phyloP scores from a whole-genome alignment of 1,284 basidiomycete genomes.

The Bondarzewia mesenterica region DNA sequence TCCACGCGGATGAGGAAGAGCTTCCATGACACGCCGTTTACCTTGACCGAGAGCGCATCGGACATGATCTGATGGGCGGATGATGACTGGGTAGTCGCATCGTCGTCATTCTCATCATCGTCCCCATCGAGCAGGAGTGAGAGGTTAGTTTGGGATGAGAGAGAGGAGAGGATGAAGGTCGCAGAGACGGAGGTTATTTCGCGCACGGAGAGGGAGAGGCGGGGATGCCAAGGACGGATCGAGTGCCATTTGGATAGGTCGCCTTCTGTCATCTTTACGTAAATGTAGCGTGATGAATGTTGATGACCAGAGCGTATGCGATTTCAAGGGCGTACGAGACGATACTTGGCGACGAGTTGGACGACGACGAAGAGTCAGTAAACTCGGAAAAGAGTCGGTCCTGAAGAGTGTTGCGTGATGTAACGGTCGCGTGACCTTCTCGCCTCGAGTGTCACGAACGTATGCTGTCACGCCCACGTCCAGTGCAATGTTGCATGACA shows the following conservation, averaged over 20 bases:
- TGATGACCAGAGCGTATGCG: no score
- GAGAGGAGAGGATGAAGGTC: constrained; percentile 65
- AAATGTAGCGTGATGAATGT: no score
- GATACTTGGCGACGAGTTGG: no score
- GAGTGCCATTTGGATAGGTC: constrained; percentile 45
- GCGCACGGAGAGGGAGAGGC: constrained; percentile 56
- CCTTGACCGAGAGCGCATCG: constrained; percentile 64
- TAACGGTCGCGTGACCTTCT: no score
- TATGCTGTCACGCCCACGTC: no score
- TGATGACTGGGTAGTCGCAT: constrained; percentile 16
- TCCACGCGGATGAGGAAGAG: constrained; percentile 69
- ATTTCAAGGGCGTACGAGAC: no score
- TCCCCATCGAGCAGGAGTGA: constrained; percentile 36
- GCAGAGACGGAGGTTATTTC: constrained; percentile 78
- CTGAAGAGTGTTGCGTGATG: no score
- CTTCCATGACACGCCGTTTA: constrained; percentile 69
- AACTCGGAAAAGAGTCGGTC: no score
- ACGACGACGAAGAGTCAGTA: no score
- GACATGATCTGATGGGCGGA: constrained; percentile 34
- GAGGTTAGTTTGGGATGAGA: constrained; percentile 30
- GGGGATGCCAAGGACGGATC: constrained; percentile 68
- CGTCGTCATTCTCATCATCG: constrained; percentile 29
- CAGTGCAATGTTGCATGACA: no score
- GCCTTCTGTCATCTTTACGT: constrained; percentile 30
- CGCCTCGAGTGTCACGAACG: no score